Conservation (phyloP, 306 rosid genomes). For the Carpinus viminea region DNA sequence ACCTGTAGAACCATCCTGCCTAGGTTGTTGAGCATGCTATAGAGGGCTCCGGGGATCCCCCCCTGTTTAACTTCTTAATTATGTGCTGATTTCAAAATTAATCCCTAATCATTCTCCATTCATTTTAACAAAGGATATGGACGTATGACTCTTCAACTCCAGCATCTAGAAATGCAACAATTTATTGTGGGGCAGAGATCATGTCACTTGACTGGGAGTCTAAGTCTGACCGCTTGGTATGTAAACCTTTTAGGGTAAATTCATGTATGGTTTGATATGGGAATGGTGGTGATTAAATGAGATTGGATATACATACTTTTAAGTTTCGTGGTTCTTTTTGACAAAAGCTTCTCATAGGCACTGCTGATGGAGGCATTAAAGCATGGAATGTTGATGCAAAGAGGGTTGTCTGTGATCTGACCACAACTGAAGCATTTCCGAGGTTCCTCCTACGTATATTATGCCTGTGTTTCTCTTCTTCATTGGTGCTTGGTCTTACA, state of each 20-base stretch:
- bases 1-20: neutral
- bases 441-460: conserved; percentile 49
- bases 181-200: conserved; percentile 90
- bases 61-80: conserved; percentile 23
- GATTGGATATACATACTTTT: conserved; percentile 26
- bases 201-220: conserved; percentile 97
- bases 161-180: conserved; percentile 93
- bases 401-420: conserved; percentile 96
- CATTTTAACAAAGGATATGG: conserved; percentile 73
- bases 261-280: conserved; percentile 17
- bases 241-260: conserved; percentile 31
- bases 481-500: conserved; percentile 17
- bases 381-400: conserved; percentile 99
- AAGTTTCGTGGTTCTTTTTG: conserved; percentile 40
- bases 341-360: conserved; percentile 93
- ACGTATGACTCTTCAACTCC: conserved; percentile 88
- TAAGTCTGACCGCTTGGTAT: conserved; percentile 94
- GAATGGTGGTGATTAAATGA: conserved; percentile 18
- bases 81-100: conserved; percentile 16
- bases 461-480: conserved; percentile 17
- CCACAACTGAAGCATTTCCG: conserved; percentile 75
- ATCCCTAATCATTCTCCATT: conserved; percentile 16
- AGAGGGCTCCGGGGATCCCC: neutral
- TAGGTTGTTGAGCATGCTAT: conserved; percentile 5
- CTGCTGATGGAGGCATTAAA: conserved; percentile 87